phyloP scores from a whole-genome alignment of 495 filamentous ascomycete species.

The Penicillium pancosmium region DNA sequence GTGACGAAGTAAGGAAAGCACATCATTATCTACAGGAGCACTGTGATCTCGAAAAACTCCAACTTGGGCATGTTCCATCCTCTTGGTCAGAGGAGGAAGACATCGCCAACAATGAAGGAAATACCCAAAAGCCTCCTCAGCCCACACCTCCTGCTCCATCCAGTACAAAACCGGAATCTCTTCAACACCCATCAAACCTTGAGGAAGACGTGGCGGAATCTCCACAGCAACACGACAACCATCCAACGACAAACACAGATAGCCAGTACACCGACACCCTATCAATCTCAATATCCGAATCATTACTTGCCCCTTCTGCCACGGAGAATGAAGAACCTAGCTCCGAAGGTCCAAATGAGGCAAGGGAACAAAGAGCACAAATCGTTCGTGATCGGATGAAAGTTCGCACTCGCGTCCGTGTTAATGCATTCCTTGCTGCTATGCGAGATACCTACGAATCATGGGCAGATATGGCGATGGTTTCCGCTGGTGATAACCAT shows the following conservation, averaged over 20 bases:
- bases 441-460: slow-evolving; percentile 36
- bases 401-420: slow-evolving; percentile 5
- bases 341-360: not conserved
- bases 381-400: not conserved
- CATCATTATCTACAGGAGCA: slow-evolving; percentile 30
- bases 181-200: not conserved
- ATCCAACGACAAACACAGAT: slow-evolving; percentile 8
- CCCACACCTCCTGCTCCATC: not conserved
- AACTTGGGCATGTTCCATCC: slow-evolving; percentile 38
- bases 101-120: not conserved
- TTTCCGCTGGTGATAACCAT: slow-evolving; percentile 52
- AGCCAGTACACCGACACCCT: slow-evolving; percentile 19
- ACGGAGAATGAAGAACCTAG: not conserved
- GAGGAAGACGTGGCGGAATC: not conserved
- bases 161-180: not conserved
- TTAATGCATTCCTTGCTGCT: slow-evolving; percentile 44
- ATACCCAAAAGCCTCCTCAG: not conserved
- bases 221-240: not conserved
- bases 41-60: slow-evolving; percentile 18
- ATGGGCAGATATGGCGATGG: slow-evolving; percentile 48
- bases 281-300: slow-evolving; percentile 24
- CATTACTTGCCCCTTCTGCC: slow-evolving; percentile 17
- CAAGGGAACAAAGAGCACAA: not conserved
- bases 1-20: slow-evolving; percentile 31
- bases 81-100: slow-evolving; percentile 22